Evolutionary conservation across 768 basidiomycete species (phyloP).

Genomic region (Lactarius tabidus): DNA sequence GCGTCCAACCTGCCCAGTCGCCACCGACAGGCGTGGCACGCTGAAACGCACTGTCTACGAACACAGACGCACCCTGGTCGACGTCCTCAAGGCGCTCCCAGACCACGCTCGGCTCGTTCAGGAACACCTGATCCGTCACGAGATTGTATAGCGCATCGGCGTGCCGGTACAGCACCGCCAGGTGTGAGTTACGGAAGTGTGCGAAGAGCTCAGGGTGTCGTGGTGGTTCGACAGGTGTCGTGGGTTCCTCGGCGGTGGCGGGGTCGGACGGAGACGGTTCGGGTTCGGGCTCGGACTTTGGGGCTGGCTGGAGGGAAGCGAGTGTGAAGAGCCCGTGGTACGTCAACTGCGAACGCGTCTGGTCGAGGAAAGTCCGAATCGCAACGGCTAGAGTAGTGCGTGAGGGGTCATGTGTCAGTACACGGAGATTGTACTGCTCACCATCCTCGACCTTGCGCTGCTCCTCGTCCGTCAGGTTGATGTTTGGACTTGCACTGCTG

Average conservation of each 20-base stretch:
- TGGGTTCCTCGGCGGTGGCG: not conserved
- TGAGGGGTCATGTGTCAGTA: not conserved
- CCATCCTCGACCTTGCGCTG: slow-evolving; percentile 66
- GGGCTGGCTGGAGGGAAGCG: slow-evolving; percentile 33
- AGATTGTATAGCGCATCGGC: slow-evolving; percentile 63
- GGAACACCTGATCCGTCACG: slow-evolving; percentile 81
- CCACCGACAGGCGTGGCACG: slow-evolving; percentile 68
- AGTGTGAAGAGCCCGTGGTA: slow-evolving; percentile 85
- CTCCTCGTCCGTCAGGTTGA: slow-evolving; percentile 45
- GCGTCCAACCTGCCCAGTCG: slow-evolving; percentile 72
- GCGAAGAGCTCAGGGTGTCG: slow-evolving; percentile 52
- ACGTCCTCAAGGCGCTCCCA: slow-evolving; percentile 92
- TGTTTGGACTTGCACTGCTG: slow-evolving; percentile 21
- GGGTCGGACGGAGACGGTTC: not conserved
- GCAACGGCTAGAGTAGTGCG: slow-evolving; percentile 49
- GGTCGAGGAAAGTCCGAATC: slow-evolving; percentile 64
- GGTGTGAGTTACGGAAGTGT: slow-evolving; percentile 86
- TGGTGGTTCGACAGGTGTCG: slow-evolving; percentile 34
- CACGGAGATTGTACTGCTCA: slow-evolving; percentile 32
- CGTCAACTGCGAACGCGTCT: slow-evolving; percentile 76
- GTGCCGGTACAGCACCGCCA: slow-evolving; percentile 78
- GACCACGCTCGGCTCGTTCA: slow-evolving; percentile 70
- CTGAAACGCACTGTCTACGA: slow-evolving; percentile 71
- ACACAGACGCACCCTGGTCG: slow-evolving; percentile 72
- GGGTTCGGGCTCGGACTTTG: not conserved